A percentile compares a stretch with the other conserved stretches of the same genome.
Evolutionary conservation across 768 basidiomycete genomes (phyloP).

Genomic region (Russula brevipes): DNA sequence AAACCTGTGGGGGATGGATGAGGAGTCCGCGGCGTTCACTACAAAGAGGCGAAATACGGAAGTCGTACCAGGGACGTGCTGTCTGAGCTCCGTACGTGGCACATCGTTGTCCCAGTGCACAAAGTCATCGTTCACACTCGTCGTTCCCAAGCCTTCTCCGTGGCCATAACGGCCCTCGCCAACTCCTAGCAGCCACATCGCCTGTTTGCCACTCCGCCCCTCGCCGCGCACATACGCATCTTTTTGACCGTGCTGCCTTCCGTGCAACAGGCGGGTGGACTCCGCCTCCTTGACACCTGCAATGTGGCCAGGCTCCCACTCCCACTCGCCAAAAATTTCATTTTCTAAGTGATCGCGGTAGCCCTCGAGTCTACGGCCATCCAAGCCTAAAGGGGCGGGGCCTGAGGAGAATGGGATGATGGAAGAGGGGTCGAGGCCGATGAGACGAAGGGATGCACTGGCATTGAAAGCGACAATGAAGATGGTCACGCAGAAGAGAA

Average conservation of each 20-base stretch:
- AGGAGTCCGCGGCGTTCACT: background rate
- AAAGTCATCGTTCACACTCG: constrained; percentile 49
- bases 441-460: constrained; percentile 53
- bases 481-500: constrained; percentile 57
- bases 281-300: constrained; percentile 50
- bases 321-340: constrained; percentile 65
- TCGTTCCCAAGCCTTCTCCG: constrained; percentile 28
- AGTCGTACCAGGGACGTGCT: constrained; percentile 59
- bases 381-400: constrained; percentile 34
- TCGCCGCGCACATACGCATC: constrained; percentile 41
- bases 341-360: constrained; percentile 57
- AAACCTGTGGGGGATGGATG: constrained; percentile 47
- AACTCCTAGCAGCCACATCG: constrained; percentile 25
- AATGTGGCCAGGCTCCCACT: constrained; percentile 56
- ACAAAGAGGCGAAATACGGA: background rate
- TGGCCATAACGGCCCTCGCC: constrained; percentile 26
- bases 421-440: constrained; percentile 31
- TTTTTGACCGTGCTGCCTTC: constrained; percentile 24
- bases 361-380: constrained; percentile 46
- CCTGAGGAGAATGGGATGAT: background rate
- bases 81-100: constrained; percentile 51
- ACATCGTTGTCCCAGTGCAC: constrained; percentile 50
- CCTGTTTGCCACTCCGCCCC: constrained; percentile 29
- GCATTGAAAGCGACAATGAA: constrained; percentile 74
- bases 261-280: constrained; percentile 40